Evolutionary conservation across 129 eudicot genomes (phyloP).

Genomic region (Heracleum sosnowskyi): DNA sequence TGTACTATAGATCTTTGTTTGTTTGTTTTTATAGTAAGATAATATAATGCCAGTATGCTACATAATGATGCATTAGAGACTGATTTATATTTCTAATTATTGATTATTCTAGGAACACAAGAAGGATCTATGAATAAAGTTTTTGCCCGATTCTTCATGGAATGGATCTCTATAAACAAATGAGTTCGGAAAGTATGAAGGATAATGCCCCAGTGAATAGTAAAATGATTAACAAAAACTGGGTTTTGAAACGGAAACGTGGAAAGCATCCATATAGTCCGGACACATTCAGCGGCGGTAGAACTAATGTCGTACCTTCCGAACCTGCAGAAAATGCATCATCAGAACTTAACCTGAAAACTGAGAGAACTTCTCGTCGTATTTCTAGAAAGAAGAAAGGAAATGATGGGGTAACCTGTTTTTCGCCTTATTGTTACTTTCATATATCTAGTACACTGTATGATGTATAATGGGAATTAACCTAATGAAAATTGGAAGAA

Average conservation of each 20-base stretch:
- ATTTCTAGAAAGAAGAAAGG: conserved; percentile 61
- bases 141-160: neutral
- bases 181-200: conserved; percentile 39
- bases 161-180: conserved; percentile 3
- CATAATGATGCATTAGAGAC: too few species aligned
- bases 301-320: conserved; percentile 24
- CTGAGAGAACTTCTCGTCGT: conserved; percentile 27
- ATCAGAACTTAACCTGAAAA: conserved; percentile 24
- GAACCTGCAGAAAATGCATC: conserved; percentile 37
- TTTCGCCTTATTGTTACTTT: neutral
- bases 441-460: neutral
- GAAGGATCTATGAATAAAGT: conserved; percentile 1
- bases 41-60: neutral
- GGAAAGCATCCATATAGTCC: conserved; percentile 49
- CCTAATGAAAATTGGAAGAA: neutral
- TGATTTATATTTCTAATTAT: neutral
- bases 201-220: conserved; percentile 40
- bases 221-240: conserved; percentile 53
- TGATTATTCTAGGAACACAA: conserved; percentile 2
- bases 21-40: neutral
- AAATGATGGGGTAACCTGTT: conserved; percentile 59
- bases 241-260: conserved; percentile 81
- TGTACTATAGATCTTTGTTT: neutral
- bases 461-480: neutral
- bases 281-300: conserved; percentile 36